Conservation (phyloP, 805 yeast genomes). For the Yarrowia hollandica region DNA sequence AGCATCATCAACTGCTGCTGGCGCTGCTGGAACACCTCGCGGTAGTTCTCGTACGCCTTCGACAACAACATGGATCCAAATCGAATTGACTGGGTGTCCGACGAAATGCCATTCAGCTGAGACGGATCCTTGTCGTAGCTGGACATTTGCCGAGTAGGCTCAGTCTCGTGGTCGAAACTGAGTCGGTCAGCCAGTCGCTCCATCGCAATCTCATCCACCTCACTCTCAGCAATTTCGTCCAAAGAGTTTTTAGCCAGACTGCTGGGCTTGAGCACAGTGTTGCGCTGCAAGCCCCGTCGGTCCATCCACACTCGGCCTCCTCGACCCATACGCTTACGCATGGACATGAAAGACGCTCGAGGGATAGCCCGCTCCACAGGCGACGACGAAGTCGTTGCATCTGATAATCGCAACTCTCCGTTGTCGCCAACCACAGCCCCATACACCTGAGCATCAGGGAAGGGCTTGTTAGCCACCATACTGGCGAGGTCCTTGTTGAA, state of each 20-base stretch:
- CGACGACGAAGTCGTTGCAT: constrained; percentile 2
- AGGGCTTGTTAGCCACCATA: constrained; percentile 17
- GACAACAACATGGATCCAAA: constrained; percentile 89
- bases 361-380: constrained; percentile 11
- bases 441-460: constrained; percentile 23
- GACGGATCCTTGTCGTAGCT: constrained; percentile 79
- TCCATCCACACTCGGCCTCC: constrained; percentile 71
- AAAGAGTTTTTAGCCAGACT: constrained; percentile 13
- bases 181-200: constrained; percentile 59
- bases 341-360: constrained; percentile 6
- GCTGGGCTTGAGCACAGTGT: constrained; percentile 28
- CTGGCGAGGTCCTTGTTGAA: constrained; percentile 32
- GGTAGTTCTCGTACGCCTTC: constrained; percentile 76
- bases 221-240: constrained; percentile 40
- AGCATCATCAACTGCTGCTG: constrained; percentile 52
- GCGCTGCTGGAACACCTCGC: constrained; percentile 74
- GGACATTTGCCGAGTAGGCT: constrained; percentile 45
- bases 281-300: constrained; percentile 56
- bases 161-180: constrained; percentile 62
- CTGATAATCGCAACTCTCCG: constrained; percentile 27
- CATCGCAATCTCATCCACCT: constrained; percentile 40
- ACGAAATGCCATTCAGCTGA: constrained; percentile 73
- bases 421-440: constrained; percentile 29
- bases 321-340: constrained; percentile 77
- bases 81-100: constrained; percentile 83